Evolutionary conservation across 176 grass and related monocot species (phyloP), one percentile per base, ranked within the genome.

Genomic region (Oryza australiensis): DNA sequence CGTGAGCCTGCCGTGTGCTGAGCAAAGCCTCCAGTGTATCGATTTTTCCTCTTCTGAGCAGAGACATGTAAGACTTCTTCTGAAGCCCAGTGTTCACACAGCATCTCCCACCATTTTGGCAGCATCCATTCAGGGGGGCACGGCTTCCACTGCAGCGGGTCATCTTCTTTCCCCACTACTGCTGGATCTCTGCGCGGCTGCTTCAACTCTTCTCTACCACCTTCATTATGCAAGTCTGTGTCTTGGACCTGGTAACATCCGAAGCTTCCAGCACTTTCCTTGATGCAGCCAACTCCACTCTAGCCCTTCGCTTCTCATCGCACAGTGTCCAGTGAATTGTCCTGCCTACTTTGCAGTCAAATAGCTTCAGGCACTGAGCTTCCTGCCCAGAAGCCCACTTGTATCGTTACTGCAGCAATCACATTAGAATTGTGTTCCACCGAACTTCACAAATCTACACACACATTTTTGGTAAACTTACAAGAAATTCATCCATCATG

Each of bases 21-120:
- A 65, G 78, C 79, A n/a, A 28, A 70, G 32, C 85, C 72, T 76
- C 85, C 78, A n/a, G 72, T 87, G 29, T 69, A 87, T 13, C 85
- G 79, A n/a, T 87, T 82, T 68, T 82, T 82, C 51, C 78, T 81
- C 72, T 63, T 87, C 64, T 82, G 85, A 35, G 78, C 64, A 48
- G 85, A 87, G 64, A 82, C 51, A 66, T 82, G 71, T n/a, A 76
- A 68, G 29, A 51, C 55, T 81, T 82, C 78, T 76, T 87, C 85
- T 70, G 78, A 76, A 51, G 79, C 85, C 85, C 85, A 87, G 72
- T 81, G 51, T n/a, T 82, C 85, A 82, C 85, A 87, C 30, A 87
- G 72, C 72, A 76, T 49, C 74, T 82, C 85, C 85, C 85, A 87
- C 78, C 85, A 87, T 64, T 76, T 76, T 51, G 72, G 78, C 24